phyloP scores from a whole-genome alignment of 1,284 basidiomycete species.

The Ustilago loliicola region DNA sequence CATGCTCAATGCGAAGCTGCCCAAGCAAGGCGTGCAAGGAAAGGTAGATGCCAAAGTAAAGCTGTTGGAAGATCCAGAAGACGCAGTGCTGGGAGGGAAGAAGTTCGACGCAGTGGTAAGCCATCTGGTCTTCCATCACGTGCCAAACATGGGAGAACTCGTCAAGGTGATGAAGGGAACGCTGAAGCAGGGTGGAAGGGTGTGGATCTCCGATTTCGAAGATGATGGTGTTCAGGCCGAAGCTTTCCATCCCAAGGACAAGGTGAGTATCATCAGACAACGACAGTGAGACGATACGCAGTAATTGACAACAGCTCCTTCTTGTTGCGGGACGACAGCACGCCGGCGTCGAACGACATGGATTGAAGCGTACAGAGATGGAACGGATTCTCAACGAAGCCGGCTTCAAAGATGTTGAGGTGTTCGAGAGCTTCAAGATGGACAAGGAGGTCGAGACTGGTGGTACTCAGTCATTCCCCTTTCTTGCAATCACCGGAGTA shows the following conservation, averaged over 20 bases:
- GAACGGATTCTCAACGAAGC: slow-evolving; percentile 28
- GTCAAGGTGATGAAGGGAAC: slow-evolving; percentile 36
- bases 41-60: slow-evolving; percentile 35
- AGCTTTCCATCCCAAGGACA: slow-evolving; percentile 50
- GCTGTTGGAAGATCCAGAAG: slow-evolving; percentile 42
- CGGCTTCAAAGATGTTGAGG: slow-evolving; percentile 44
- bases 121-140: slow-evolving; percentile 54
- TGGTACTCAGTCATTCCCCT: slow-evolving; percentile 26
- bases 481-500: slow-evolving; percentile 44
- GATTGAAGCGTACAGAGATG: slow-evolving; percentile 42
- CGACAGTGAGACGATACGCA: background rate
- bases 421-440: slow-evolving; percentile 48
- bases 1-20: slow-evolving; percentile 42
- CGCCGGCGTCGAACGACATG: slow-evolving; percentile 49
- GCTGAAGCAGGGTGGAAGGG: slow-evolving; percentile 16
- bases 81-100: slow-evolving; percentile 23
- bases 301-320: background rate
- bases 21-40: background rate
- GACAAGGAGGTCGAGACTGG: slow-evolving; percentile 38
- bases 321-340: slow-evolving; percentile 15
- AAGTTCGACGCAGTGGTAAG: slow-evolving; percentile 39
- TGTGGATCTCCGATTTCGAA: slow-evolving; percentile 51
- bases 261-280: slow-evolving; percentile 16
- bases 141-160: slow-evolving; percentile 36
- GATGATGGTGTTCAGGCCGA: slow-evolving; percentile 35